Evolutionary conservation across 106 monocot species (phyloP), one percentile per base, ranked within the genome.

Genomic region (Ottelia alismoides): DNA sequence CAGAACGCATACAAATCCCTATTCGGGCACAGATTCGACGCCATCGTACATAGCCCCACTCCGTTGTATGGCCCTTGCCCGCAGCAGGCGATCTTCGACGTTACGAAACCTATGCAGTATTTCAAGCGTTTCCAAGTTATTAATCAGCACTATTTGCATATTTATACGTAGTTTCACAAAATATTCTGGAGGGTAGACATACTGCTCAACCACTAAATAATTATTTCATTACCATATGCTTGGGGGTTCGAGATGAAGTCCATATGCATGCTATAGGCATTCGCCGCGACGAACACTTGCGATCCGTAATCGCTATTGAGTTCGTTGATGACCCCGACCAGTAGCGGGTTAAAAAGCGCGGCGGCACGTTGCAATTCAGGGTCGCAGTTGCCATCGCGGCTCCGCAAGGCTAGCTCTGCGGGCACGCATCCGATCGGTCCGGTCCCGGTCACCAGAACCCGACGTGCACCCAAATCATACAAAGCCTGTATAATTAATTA

Each of bases 71-170:
- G n/a, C n/a, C n/a, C n/a, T n/a, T n/a, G n/a, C n/a, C n/a, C n/a
- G n/a, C n/a, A n/a, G 55, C 88, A 88, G 2, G 88, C 88, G 2
- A 79, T 43, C 57, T 76, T 79, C 46, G 88, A 70, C 0, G 88
- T 88, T 2, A 62, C 55, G 52, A 88, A 88, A 9, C 89, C 89
- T 89, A 65, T 23, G 22, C 30, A 16, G 32, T 22, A 22, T 3
- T 2, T 7, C 20, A 3, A 0, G 49, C 49, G n/a, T 0, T 19
- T 47, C 0, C 46, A 47, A 11, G 19, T n/a, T 47, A 2, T 11
- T 47, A n/a, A 18, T 16, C 17, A 20, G 2, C 46, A 47, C 19
- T n/a, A 14, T 17, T 46, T 2, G 2, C 2, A n/a, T n/a, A n/a
- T 16, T 20, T 2, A 20, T 18, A 20, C 1, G 22, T 22, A 25